Base-by-base conservation (phyloP, 2,329 filamentous ascomycete species). In the Hypomyces rosellus region DNA sequence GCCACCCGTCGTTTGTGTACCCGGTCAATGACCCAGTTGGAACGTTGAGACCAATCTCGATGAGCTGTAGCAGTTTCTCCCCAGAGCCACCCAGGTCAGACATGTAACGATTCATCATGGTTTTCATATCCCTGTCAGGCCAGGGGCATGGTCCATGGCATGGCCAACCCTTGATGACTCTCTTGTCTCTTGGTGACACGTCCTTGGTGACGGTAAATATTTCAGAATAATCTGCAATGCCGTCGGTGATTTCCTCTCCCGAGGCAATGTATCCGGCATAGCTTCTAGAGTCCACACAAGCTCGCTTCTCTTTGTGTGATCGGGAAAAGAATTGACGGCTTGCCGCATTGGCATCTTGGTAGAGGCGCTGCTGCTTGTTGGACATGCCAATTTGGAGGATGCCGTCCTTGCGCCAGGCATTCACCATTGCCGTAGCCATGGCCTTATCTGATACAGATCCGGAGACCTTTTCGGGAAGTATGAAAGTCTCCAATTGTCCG, bases 201-300 rank as follows among this genome's bases (percentile, higher is more conserved):
- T 77, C 74, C 51, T 76, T 77, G 12, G 71, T 76, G 15, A 77
- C 70, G 2, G 75, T 78, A 53, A 76, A 77, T 33, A 77, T 75
- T 58, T 77, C 74, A 1, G 71, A 74, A 55, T 76, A 77, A 56
- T 78, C 74, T 14, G 72, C 72, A 22, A 77, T 66, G 34, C 73
- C 73, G 48, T 73, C 66, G 3, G 72, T 74, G 3, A 75, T 65
- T 58, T 74, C 72, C 55, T 77, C 74, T 0, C 74, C 74, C 0
- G 70, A 74, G 20, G 73, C 74, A 44, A 76, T 70, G 55, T 77
- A 77, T 3, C 74, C 74, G 1, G 73, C 59, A 44, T 74, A 77
- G 54, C 70, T 75, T 53, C 68, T 64, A 13, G 63, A 62, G 54
- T 77, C 71, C 6, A 76, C 62, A 39, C 72, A 74, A 1, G 63